A percentile compares a stretch with the other conserved stretches of the same genome.
Conservation (phyloP, 345 rosid genomes). For the Schrenkiella parvula region DNA sequence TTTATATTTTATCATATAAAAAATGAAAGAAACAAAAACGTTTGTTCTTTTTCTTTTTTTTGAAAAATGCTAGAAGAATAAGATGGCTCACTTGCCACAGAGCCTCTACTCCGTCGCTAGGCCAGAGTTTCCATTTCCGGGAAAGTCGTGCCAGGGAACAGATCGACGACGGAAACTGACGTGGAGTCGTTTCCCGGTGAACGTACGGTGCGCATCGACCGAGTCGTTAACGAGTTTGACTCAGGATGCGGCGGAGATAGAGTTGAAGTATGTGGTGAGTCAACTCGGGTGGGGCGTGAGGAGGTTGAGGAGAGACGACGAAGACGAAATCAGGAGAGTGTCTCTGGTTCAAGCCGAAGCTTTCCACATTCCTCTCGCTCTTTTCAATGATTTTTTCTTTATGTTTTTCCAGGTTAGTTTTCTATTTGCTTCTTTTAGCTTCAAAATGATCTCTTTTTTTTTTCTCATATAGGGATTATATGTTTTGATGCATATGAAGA, state of each 20-base stretch:
- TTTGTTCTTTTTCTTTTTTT: neutral
- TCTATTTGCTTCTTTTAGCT: neutral
- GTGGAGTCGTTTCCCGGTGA: conserved; percentile 18
- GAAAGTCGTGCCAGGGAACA: conserved; percentile 4
- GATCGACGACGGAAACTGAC: neutral
- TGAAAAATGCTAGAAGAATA: conserved; percentile 16
- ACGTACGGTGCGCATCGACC: conserved; percentile 25
- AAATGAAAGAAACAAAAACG: neutral
- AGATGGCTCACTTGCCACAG: conserved; percentile 35
- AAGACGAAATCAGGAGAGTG: conserved; percentile 52
- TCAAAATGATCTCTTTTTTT: too few relatives aligned
- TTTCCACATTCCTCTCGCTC: conserved; percentile 57
- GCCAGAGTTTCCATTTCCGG: neutral
- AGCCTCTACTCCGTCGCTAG: conserved; percentile 28
- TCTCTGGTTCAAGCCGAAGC: conserved; percentile 78
- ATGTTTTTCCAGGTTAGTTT: conserved; percentile 62
- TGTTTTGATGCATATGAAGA: neutral
- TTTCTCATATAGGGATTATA: neutral
- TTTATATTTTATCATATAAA: neutral
- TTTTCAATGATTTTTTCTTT: conserved; percentile 70
- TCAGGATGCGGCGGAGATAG: conserved; percentile 2
- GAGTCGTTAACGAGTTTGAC: conserved; percentile 25
- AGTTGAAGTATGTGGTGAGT: conserved; percentile 39
- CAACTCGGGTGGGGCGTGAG: conserved; percentile 73
- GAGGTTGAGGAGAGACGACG: conserved; percentile 45